A percentile compares a stretch with the other conserved stretches of the same genome.
phyloP scores from a whole-genome alignment of 495 filamentous ascomycete genomes.

The Daldinia childiae region DNA sequence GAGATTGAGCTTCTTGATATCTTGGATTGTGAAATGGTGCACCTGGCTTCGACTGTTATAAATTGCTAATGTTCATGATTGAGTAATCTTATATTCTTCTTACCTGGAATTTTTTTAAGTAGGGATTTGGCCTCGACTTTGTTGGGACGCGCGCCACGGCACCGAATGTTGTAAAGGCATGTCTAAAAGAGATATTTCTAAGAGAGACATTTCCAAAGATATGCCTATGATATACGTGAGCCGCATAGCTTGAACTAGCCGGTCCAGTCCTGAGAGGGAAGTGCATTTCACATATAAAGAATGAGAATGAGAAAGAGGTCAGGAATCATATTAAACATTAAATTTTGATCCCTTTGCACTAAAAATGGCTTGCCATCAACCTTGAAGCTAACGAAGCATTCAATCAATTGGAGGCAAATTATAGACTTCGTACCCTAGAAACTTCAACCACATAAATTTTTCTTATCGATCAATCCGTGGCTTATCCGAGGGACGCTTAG shows the following conservation, averaged over 20 bases:
- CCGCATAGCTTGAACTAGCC: constrained; percentile 37
- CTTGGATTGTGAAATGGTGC: background rate
- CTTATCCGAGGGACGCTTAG: background rate
- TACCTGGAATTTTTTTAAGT: background rate
- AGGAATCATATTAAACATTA: constrained; percentile 41
- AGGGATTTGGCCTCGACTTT: background rate
- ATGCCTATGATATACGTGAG: constrained; percentile 22
- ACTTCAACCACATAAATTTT: constrained; percentile 12
- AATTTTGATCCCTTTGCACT: constrained; percentile 10
- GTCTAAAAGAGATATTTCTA: background rate
- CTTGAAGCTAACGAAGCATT: constrained; percentile 1
- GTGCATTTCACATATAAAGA: constrained; percentile 40
- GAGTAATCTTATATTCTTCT: background rate
- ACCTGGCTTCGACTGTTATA: background rate
- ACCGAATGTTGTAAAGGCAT: constrained; percentile 35
- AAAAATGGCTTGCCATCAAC: background rate
- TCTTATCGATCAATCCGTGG: constrained; percentile 17
- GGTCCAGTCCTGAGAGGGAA: constrained; percentile 32
- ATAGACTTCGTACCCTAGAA: background rate
- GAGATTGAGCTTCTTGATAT: background rate
- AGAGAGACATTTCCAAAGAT: background rate
- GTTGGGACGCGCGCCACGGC: background rate
- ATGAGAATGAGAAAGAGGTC: background rate
- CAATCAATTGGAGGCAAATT: constrained; percentile 12
- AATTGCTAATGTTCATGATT: background rate